phyloP scores from a whole-genome alignment of 2,329 filamentous ascomycete genomes.

The Cordyceps tenuipes region DNA sequence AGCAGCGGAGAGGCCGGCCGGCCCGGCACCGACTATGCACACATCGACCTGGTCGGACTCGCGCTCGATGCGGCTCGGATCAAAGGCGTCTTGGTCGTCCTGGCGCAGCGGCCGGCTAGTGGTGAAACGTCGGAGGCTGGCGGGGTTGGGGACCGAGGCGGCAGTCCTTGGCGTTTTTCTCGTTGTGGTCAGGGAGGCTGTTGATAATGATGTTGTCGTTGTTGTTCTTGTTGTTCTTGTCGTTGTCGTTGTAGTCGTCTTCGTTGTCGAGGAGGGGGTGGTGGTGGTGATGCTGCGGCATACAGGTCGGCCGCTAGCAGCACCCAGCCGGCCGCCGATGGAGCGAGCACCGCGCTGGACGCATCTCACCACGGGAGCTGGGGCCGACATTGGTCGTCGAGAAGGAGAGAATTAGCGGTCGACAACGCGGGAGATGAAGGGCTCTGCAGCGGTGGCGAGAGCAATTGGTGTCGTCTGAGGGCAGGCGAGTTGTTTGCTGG shows the following conservation, averaged over 20 bases:
- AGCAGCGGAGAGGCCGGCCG: conserved; percentile 83
- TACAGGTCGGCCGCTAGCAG: conserved; percentile 18
- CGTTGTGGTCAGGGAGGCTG: conserved; percentile 1
- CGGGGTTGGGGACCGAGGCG: neutral
- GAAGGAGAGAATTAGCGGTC: neutral
- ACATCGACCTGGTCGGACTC: conserved; percentile 94
- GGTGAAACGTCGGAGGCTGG: conserved; percentile 28
- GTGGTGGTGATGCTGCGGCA: conserved; percentile 15
- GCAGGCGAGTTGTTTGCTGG: neutral
- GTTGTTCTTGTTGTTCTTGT: conserved; percentile 12
- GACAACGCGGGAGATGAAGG: neutral
- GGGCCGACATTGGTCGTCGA: conserved; percentile 25
- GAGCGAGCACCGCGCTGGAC: conserved; percentile 30
- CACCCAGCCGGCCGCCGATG: conserved; percentile 22
- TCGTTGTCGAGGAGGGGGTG: neutral
- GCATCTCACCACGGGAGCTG: conserved; percentile 31
- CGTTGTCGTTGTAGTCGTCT: conserved; percentile 13
- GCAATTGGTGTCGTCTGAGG: neutral
- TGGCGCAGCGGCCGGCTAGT: conserved; percentile 22
- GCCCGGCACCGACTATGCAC: conserved; percentile 93
- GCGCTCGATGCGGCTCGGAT: conserved; percentile 64
- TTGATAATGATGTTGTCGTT: conserved; percentile 9
- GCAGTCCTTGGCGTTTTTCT: neutral
- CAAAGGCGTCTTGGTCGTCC: conserved; percentile 47
- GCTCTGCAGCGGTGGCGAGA: neutral